Conservation (phyloP, 768 basidiomycete genomes). For the Termitomyces sp. region DNA sequence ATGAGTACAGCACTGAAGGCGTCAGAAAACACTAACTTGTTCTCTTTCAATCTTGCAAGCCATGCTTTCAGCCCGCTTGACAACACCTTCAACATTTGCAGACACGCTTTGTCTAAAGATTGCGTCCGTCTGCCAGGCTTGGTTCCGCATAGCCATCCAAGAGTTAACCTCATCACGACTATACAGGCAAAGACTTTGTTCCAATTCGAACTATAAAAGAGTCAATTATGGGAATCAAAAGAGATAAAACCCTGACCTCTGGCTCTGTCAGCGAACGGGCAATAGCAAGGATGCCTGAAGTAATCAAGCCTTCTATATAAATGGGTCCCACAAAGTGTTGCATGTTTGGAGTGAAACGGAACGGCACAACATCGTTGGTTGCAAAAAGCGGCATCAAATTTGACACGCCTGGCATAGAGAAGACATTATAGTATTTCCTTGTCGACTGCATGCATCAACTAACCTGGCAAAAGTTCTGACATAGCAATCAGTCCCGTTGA, state of each 20-base stretch:
- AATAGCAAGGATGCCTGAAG: constrained; percentile 86
- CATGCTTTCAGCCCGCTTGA: constrained; percentile 78
- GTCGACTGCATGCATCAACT: constrained; percentile 5
- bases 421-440: background rate
- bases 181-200: constrained; percentile 88
- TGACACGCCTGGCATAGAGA: constrained; percentile 30
- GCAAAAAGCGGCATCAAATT: constrained; percentile 55
- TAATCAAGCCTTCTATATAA: constrained; percentile 85
- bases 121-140: constrained; percentile 52
- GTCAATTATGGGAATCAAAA: background rate
- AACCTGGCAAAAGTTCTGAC: constrained; percentile 89
- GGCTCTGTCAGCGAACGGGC: constrained; percentile 87
- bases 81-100: constrained; percentile 60
- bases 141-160: constrained; percentile 60
- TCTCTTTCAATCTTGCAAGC: constrained; percentile 86
- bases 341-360: constrained; percentile 96
- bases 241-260: constrained; percentile 50
- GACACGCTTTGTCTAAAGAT: constrained; percentile 51
- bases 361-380: constrained; percentile 86
- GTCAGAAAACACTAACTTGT: constrained; percentile 41
- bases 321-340: constrained; percentile 88
- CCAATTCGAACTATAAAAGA: constrained; percentile 72
- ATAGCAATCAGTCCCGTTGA: constrained; percentile 87
- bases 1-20: constrained; percentile 1
- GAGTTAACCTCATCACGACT: constrained; percentile 87